Percentiles rank a stretch among this genome's conserved stretches.
These are phyloP conservation scores for Wickerhamiella nectarea DNA, from an alignment of 805 yeast genomes.

Conservation along the genomic window DNA sequence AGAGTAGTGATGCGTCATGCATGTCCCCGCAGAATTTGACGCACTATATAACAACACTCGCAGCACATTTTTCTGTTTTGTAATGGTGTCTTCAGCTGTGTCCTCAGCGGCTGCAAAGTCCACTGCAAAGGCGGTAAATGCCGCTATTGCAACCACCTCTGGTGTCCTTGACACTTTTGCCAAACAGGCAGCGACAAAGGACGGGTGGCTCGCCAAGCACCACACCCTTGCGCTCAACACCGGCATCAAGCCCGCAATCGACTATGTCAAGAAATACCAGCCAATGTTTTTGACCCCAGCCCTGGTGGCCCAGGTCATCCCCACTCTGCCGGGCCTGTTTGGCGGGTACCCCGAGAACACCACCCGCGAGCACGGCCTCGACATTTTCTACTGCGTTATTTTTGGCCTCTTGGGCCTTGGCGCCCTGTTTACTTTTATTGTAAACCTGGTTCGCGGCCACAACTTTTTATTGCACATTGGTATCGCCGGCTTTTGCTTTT, in stretches of 20 bases:
- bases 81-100: not conserved
- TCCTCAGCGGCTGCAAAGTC: not conserved
- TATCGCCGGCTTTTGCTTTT: constrained; percentile 38
- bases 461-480: constrained; percentile 42
- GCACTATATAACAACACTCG: not conserved
- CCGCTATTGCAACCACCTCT: constrained; percentile 5
- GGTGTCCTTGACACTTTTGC: constrained; percentile 7
- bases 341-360: constrained; percentile 37
- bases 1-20: not conserved
- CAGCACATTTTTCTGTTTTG: not conserved
- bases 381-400: constrained; percentile 41
- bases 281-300: constrained; percentile 12
- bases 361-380: constrained; percentile 44
- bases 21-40: not conserved
- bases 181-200: not conserved
- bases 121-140: not conserved
- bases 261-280: constrained; percentile 12
- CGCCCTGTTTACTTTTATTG: constrained; percentile 34
- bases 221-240: constrained; percentile 20
- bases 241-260: constrained; percentile 20
- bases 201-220: constrained; percentile 11
- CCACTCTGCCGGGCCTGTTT: constrained; percentile 30
- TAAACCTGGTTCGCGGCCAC: constrained; percentile 44
- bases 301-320: constrained; percentile 16
- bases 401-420: constrained; percentile 37